A percentile compares a stretch with the other conserved stretches of the same genome.
phyloP scores from a whole-genome alignment of 305 asterid species.

The Fraxinus velutina region DNA sequence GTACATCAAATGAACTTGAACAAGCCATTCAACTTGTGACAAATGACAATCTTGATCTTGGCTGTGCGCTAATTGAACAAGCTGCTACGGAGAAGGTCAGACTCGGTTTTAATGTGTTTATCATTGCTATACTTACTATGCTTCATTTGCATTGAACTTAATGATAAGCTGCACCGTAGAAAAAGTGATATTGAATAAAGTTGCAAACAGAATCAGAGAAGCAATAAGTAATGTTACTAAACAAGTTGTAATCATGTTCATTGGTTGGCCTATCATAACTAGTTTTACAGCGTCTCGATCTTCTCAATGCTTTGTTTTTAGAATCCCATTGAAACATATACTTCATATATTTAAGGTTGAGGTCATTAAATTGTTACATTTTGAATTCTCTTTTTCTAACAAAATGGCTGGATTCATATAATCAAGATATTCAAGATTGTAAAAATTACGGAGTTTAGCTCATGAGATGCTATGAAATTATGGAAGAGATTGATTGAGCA shows the following conservation, averaged over 20 bases:
- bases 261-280: not conserved
- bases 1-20: conserved; percentile 62
- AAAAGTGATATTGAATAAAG: not conserved
- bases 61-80: conserved; percentile 96
- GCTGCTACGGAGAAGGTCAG: conserved; percentile 96
- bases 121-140: conserved; percentile 7
- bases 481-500: not conserved
- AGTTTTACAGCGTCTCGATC: not conserved
- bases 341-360: conserved; percentile 4
- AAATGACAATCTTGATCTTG: conserved; percentile 96
- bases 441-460: not conserved
- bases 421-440: not conserved
- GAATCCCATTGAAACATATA: not conserved
- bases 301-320: not conserved
- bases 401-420: not conserved
- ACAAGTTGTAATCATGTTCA: not conserved
- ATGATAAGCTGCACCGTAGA: not conserved
- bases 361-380: not conserved
- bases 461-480: not conserved
- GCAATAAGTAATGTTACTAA: not conserved
- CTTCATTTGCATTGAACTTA: conserved; percentile 11
- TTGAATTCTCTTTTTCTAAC: not conserved
- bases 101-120: conserved; percentile 5
- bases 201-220: not conserved
- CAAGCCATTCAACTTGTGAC: conserved; percentile 83